A percentile compares a stretch with the other conserved stretches of the same genome.
phyloP scores from a whole-genome alignment of 75 land plant species.

The Azolla pinnata region DNA sequence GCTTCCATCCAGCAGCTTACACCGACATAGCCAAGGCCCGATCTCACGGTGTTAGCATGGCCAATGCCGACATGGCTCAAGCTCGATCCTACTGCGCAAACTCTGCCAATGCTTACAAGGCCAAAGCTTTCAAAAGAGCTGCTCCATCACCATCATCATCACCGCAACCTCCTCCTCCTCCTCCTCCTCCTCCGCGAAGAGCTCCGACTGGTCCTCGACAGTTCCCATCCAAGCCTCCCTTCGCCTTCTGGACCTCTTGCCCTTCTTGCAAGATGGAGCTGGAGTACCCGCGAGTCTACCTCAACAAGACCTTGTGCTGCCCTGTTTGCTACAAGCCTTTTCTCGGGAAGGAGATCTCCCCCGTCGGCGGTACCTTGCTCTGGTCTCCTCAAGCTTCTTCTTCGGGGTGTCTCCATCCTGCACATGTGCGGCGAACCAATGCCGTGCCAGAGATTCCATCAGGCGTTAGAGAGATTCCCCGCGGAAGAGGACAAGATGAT shows the following conservation, averaged over 20 bases:
- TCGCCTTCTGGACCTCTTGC: constrained; percentile 74
- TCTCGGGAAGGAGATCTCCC: constrained; percentile 41
- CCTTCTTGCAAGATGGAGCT: constrained; percentile 55
- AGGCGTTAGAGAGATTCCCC: too few species aligned
- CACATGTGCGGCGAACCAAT: too few species aligned
- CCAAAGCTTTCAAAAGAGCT: constrained; percentile 9
- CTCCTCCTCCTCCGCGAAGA: constrained; percentile 9
- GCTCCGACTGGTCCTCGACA: neutral
- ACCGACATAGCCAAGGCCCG: constrained; percentile 1
- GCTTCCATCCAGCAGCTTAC: neutral
- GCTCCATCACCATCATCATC: constrained; percentile 6
- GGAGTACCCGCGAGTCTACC: constrained; percentile 51
- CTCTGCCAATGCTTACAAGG: constrained; percentile 5
- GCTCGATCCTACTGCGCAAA: too few species aligned
- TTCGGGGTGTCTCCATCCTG: too few species aligned
- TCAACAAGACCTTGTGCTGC: constrained; percentile 47
- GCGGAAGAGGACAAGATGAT: too few species aligned
- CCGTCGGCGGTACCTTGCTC: neutral
- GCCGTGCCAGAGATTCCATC: too few species aligned
- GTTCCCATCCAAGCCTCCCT: constrained; percentile 6
- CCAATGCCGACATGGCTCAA: constrained; percentile 4
- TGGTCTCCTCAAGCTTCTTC: constrained; percentile 2
- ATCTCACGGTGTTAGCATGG: constrained; percentile 12
- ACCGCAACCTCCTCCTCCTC: constrained; percentile 4
- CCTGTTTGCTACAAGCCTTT: constrained; percentile 51